phyloP scores from a whole-genome alignment of 202 grass and related monocot species.

The Panicum virgatum region DNA sequence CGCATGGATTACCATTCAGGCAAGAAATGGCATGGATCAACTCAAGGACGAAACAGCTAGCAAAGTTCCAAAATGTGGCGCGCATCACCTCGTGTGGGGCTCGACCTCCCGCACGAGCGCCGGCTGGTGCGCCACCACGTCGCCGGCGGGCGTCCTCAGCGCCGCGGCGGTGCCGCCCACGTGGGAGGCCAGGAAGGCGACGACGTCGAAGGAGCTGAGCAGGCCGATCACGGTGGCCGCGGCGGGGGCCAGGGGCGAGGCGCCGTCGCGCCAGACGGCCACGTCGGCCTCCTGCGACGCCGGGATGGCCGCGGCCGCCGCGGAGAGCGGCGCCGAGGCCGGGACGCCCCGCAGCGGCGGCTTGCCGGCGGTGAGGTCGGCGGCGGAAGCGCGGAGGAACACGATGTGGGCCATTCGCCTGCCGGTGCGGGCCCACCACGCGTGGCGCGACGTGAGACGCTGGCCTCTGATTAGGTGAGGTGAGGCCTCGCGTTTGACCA shows the following conservation, averaged over 20 bases:
- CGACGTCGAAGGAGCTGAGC: constrained; percentile 66
- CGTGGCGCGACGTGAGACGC: background rate
- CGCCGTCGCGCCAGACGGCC: constrained; percentile 32
- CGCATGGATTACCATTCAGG: background rate
- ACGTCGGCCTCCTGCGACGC: constrained; percentile 54
- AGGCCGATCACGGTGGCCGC: constrained; percentile 46
- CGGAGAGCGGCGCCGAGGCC: constrained; percentile 45
- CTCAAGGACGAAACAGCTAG: background rate
- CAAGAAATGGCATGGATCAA: background rate
- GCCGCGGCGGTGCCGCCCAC: background rate
- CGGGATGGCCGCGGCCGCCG: constrained; percentile 48
- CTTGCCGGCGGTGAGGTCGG: constrained; percentile 70
- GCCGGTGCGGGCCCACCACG: background rate
- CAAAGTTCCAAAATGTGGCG: background rate
- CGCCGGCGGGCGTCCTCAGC: constrained; percentile 49
- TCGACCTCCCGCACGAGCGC: constrained; percentile 54
- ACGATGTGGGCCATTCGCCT: constrained; percentile 56
- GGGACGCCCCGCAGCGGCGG: constrained; percentile 45
- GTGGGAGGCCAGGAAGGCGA: constrained; percentile 50
- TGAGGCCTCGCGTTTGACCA: background rate
- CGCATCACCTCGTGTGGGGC: constrained; percentile 52
- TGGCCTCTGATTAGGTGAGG: background rate
- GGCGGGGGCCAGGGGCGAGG: constrained; percentile 23
- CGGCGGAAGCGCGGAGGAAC: constrained; percentile 48
- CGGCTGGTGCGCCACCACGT: constrained; percentile 53